Conservation (phyloP, 495 filamentous ascomycete species). For the Penicillium manginii region DNA sequence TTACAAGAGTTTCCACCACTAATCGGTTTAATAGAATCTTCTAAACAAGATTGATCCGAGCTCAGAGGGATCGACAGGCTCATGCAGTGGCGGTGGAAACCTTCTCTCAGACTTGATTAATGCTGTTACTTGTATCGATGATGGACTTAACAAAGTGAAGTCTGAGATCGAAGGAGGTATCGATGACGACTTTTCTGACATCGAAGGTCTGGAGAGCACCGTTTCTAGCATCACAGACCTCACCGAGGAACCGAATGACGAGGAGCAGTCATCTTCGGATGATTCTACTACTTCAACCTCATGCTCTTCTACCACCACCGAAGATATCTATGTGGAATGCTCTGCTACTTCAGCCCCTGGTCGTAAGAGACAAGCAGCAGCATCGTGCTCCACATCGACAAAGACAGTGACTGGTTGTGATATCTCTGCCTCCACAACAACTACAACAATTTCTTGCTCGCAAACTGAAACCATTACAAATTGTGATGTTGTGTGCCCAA, state of each 20-base stretch:
- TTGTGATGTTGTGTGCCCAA: background rate
- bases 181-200: background rate
- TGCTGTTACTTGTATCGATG: slow-evolving; percentile 1
- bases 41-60: background rate
- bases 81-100: slow-evolving; percentile 4
- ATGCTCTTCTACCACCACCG: background rate
- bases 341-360: slow-evolving; percentile 1
- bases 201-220: background rate
- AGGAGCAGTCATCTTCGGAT: background rate
- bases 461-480: slow-evolving; percentile 3
- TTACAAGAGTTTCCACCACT: background rate
- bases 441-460: background rate
- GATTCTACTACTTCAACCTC: background rate
- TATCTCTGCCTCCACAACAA: slow-evolving; percentile 2
- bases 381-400: background rate
- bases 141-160: background rate
- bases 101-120: background rate
- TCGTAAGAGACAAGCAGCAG: background rate
- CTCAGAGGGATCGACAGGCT: background rate
- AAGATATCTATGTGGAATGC: slow-evolving; percentile 3
- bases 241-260: background rate
- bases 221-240: background rate
- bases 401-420: background rate
- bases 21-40: background rate
- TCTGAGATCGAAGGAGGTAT: slow-evolving; percentile 1